Conservation (phyloP, 2,329 filamentous ascomycete species). For the Fusarium sp. region DNA sequence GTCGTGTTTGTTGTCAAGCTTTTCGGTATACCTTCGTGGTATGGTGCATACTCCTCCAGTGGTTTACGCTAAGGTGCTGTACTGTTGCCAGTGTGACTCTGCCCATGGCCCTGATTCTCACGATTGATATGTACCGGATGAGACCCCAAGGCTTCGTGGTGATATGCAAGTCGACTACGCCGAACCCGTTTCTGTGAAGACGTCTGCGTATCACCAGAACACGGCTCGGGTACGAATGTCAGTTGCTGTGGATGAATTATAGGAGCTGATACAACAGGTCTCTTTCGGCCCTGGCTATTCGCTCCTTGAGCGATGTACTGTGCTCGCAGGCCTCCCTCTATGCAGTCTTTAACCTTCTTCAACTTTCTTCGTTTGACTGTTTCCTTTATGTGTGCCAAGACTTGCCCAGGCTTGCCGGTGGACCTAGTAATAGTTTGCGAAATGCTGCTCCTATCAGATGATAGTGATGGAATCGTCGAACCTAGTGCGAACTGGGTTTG, state of each 20-base stretch:
- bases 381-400: conserved; percentile 10
- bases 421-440: background rate
- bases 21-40: no score
- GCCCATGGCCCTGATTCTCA: no score
- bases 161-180: background rate
- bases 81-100: background rate
- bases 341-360: background rate
- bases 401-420: background rate
- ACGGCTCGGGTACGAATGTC: background rate
- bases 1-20: no score
- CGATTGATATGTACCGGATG: background rate
- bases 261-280: conserved; percentile 4
- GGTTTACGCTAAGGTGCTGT: background rate
- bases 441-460: background rate
- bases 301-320: background rate
- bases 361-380: background rate
- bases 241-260: background rate
- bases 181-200: background rate
- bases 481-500: conserved; percentile 5
- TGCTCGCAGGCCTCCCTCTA: background rate
- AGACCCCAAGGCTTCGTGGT: conserved; percentile 11
- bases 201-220: background rate
- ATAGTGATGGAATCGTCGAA: background rate
- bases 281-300: background rate
- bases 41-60: no score